Conservation (phyloP, 768 basidiomycete genomes). For the Rhizopogon sp. region DNA sequence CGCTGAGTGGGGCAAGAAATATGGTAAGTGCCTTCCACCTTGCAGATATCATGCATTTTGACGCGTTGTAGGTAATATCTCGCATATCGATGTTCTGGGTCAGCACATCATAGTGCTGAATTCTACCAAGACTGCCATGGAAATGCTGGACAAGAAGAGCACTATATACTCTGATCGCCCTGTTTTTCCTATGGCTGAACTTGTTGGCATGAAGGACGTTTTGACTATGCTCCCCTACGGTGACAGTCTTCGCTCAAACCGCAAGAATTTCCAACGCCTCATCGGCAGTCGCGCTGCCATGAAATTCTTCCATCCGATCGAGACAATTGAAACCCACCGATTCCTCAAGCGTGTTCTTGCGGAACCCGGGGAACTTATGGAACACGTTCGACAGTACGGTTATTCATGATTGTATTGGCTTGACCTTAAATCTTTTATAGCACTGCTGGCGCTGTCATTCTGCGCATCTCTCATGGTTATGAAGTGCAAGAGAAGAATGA, state of each 20-base stretch:
- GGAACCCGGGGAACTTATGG: slow-evolving; percentile 30
- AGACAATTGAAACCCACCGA: slow-evolving; percentile 36
- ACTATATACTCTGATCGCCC: slow-evolving; percentile 56
- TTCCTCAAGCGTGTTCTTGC: slow-evolving; percentile 37
- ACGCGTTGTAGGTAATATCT: too few relatives aligned
- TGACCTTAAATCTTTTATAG: too few relatives aligned
- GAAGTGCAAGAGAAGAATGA: too few relatives aligned
- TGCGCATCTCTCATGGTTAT: too few relatives aligned
- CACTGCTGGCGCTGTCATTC: too few relatives aligned
- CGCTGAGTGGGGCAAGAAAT: too few relatives aligned
- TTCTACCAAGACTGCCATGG: too few relatives aligned
- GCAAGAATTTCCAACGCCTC: slow-evolving; percentile 33
- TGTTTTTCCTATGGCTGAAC: slow-evolving; percentile 32
- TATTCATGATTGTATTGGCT: not conserved
- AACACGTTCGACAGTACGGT: slow-evolving; percentile 37
- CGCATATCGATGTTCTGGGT: too few relatives aligned
- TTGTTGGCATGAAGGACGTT: slow-evolving; percentile 27
- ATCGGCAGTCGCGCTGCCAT: slow-evolving; percentile 37
- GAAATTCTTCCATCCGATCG: slow-evolving; percentile 25
- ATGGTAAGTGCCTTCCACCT: too few relatives aligned
- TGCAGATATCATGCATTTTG: too few relatives aligned
- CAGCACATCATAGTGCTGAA: too few relatives aligned
- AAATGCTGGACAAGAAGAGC: too few relatives aligned
- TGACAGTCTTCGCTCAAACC: slow-evolving; percentile 35
- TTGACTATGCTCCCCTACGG: slow-evolving; percentile 36